Evolutionary conservation across 495 filamentous ascomycete species (phyloP), one percentile per base, ranked within the genome.

Genomic region (Cetradonia linearis): DNA sequence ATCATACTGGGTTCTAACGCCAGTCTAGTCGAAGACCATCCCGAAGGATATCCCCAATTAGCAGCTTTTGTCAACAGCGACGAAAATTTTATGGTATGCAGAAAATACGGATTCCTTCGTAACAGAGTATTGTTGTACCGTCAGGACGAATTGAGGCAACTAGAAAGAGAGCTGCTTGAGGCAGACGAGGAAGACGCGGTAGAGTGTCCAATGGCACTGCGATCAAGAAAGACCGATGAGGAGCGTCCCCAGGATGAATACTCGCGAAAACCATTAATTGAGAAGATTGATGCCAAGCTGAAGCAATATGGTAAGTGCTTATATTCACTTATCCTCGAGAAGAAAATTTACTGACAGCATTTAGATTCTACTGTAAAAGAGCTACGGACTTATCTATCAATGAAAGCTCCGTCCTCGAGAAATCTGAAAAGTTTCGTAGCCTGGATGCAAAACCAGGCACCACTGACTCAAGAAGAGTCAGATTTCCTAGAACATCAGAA

Each of bases 111-210:
- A 5, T 72, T 65, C 44, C 58, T 77, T 5, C 71, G 72, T 23
- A 66, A 60, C 11, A 64, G 75, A 31, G 38, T 76, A 9, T 56
- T 77, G 2, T 61, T 77, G 1, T 62, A 74, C 44, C 70, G 70
- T 38, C 74, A 77, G 52, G 71, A 73, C 46, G 67, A 72, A 56
- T 54, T 77, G 1, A 44, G 62, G 9, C 56, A 55, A 7, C 62
- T 73, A 1, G 75, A 77, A 56, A 40, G 66, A 3, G 37, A 66
- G 0, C 69, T 77, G 23, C 60, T 69, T 31, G 20, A 34, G 1
- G 37, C 69, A 25, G 74, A 77, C 44, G 59, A 33, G 13, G 38
- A 61, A 1, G 68, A 69, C 59, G 20, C 31, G 48, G 16, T 23
- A 47, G 56, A 63, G 0, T 28, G 61, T n/a, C 31, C 27, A 3